Percentiles rank a stretch among this genome's conserved stretches.
Evolutionary conservation across 2,329 filamentous ascomycete species (phyloP).

Genomic region (Alternaria conjuncta): DNA sequence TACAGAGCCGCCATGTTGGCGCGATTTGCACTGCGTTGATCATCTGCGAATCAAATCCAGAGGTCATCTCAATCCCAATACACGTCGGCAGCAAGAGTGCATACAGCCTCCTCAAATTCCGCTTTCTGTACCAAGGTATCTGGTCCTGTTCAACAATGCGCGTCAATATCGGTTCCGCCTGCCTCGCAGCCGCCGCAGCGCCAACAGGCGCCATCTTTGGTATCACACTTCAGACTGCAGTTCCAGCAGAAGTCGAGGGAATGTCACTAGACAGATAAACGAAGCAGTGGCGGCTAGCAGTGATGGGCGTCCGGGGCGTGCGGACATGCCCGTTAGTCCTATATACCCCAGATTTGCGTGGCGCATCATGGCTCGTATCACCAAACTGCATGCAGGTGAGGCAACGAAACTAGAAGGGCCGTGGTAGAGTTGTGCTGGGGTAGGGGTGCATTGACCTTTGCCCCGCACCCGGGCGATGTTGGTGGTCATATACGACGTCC

Average conservation of each 20-base stretch:
- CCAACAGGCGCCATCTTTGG: constrained; percentile 23
- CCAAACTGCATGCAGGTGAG: constrained; percentile 10
- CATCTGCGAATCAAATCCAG: constrained; percentile 43
- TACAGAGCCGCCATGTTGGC: constrained; percentile 35
- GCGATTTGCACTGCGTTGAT: constrained; percentile 42
- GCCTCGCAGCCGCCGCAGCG: constrained; percentile 18
- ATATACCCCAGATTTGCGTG: constrained; percentile 14
- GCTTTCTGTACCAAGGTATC: constrained; percentile 50
- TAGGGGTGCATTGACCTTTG: constrained; percentile 10
- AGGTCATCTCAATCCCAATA: constrained; percentile 45
- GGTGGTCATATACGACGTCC: constrained; percentile 9
- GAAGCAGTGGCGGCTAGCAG: background rate
- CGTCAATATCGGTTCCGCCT: constrained; percentile 50
- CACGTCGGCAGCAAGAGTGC: constrained; percentile 42
- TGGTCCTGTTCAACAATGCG: constrained; percentile 50
- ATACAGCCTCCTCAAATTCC: constrained; percentile 45
- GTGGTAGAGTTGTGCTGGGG: background rate
- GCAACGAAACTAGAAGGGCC: background rate
- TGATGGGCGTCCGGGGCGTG: constrained; percentile 3
- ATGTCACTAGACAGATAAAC: background rate
- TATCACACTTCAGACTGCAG: background rate
- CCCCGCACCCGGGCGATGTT: constrained; percentile 14
- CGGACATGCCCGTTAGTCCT: constrained; percentile 4
- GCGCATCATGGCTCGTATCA: constrained; percentile 4
- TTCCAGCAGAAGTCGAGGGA: background rate